Base-by-base conservation (phyloP, 2,329 filamentous ascomycete species). In the Endoconidiophora laricicola region DNA sequence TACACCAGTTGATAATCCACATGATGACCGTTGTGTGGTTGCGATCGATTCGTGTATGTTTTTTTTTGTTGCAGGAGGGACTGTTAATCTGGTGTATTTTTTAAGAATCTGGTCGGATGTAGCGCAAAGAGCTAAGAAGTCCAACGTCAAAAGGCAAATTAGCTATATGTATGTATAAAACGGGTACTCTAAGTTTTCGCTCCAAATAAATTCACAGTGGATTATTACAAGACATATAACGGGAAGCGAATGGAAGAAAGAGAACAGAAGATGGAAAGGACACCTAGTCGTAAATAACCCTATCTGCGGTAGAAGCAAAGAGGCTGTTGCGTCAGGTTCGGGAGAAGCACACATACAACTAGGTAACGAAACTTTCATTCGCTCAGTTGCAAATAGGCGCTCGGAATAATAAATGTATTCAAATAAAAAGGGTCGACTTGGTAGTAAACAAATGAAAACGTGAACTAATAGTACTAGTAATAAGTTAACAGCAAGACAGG, bases 1-100 rank as follows among this genome's bases (percentile, higher is more conserved):
- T 86, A 93, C 86, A 93, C 86, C 87, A 94, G 77, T 90, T 87
- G 65, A 94, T 69, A 66, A 94, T 83, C 86, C 86, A 94, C 87
- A 94, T 94, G 56, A 62, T 73, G 68, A 58, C 57, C 16, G 16
- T 18, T 18, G 16, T 53, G 54, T 57, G 46, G 37, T 53, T 55
- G 22, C 18, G 10, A 22, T 46, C 24, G 43, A 33, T 50, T 37
- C 22, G n/a, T 26, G 12, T 33, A 10, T 42, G 40, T 42, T 43
- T 22, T 43, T 24, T 22, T 43, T 43, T 4, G 22, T 33, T 33
- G 29, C 12, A 33, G 29, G 12, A 33, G 29, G 29, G 29, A 9
- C 12, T 33, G 29, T 33, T 33, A 33, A 33, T 33, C 7, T 33
- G 29, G 9, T 33, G 29, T 33, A 33, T 33, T 9, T 33, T 2